phyloP scores from a whole-genome alignment of 495 filamentous ascomycete species.

The Neurospora terricola region DNA sequence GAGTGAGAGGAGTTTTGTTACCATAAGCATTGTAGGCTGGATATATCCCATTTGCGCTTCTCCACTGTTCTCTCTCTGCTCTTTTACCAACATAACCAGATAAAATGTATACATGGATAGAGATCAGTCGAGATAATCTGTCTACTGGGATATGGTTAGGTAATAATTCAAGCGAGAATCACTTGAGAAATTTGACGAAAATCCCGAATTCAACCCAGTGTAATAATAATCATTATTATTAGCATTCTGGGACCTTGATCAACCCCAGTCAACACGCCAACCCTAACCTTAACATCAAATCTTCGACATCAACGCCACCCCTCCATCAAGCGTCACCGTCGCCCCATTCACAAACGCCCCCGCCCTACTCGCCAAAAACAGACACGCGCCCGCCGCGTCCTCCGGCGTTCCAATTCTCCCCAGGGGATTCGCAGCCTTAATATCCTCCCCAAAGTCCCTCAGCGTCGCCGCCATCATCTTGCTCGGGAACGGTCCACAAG shows the following conservation, averaged over 20 bases:
- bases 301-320: slow-evolving; percentile 29
- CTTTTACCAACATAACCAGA: not conserved
- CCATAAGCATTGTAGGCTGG: not conserved
- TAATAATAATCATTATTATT: not conserved
- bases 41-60: not conserved
- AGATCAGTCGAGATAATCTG: not conserved
- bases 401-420: slow-evolving; percentile 58
- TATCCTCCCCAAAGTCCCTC: slow-evolving; percentile 47
- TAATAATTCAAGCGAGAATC: not conserved
- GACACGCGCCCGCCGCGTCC: slow-evolving; percentile 67
- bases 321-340: slow-evolving; percentile 66
- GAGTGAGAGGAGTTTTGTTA: not conserved
- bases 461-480: slow-evolving; percentile 78
- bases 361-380: slow-evolving; percentile 62
- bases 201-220: not conserved
- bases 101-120: not conserved
- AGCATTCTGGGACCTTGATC: not conserved
- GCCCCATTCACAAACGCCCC: slow-evolving; percentile 70
- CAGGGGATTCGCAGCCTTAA: slow-evolving; percentile 56
- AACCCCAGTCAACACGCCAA: not conserved
- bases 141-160: not conserved
- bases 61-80: not conserved
- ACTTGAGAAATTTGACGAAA: not conserved
- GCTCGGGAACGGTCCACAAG: slow-evolving; percentile 71
- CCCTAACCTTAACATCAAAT: slow-evolving; percentile 15